phyloP scores from a whole-genome alignment of 2,329 filamentous ascomycete species.

The Neoarthrinium moseri region DNA sequence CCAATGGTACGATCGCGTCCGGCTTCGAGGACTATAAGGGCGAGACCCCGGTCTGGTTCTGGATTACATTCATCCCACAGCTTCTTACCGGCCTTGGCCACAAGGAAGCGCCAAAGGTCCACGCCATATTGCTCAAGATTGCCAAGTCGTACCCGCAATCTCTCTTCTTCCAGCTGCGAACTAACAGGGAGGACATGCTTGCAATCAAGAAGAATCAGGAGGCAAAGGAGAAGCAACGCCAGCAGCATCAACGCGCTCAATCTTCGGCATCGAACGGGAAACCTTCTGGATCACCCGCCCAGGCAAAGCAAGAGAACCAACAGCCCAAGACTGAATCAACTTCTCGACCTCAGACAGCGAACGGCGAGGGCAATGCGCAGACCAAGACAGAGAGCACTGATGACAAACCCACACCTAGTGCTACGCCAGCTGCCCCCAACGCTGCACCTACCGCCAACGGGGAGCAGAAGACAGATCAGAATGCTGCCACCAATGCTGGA shows the following conservation, averaged over 20 bases:
- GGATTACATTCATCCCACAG: conserved; percentile 98
- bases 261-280: conserved; percentile 43
- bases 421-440: conserved; percentile 16
- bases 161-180: conserved; percentile 92
- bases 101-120: conserved; percentile 84
- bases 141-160: conserved; percentile 95
- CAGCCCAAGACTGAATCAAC: conserved; percentile 38
- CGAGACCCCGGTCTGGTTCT: conserved; percentile 97
- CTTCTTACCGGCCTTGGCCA: conserved; percentile 87
- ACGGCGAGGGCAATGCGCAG: conserved; percentile 39
- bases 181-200: conserved; percentile 90
- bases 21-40: conserved; percentile 97
- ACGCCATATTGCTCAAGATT: conserved; percentile 85
- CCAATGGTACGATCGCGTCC: conserved; percentile 76
- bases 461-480: conserved; percentile 25
- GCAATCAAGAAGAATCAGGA: conserved; percentile 88
- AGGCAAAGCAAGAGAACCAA: conserved; percentile 52
- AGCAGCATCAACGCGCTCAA: conserved; percentile 49
- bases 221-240: conserved; percentile 63
- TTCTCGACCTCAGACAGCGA: conserved; percentile 52
- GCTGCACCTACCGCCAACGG: conserved; percentile 18
- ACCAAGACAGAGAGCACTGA: conserved; percentile 46
- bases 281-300: conserved; percentile 44
- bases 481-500: conserved; percentile 26
- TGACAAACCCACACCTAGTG: conserved; percentile 21